phyloP scores from a whole-genome alignment of 495 filamentous ascomycete species.

The Immersiella caudata region DNA sequence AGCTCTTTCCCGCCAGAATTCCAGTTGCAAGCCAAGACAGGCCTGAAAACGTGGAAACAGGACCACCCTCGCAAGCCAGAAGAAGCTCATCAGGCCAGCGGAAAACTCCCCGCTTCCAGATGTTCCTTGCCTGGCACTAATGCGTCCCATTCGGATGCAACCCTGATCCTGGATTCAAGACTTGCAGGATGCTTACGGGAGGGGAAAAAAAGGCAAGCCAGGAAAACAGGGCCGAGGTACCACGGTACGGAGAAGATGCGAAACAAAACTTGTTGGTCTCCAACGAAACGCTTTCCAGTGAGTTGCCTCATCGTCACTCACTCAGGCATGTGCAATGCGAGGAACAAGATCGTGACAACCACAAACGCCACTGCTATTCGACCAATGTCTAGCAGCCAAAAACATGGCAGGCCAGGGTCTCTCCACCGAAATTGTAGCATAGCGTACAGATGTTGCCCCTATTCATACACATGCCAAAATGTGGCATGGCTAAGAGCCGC shows the following conservation, averaged over 20 bases:
- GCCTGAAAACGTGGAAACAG: neutral
- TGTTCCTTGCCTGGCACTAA: slow-evolving; percentile 21
- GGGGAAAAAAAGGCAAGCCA: neutral
- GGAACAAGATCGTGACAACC: neutral
- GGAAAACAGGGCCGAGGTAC: slow-evolving; percentile 6
- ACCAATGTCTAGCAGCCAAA: neutral
- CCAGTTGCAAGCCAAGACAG: neutral
- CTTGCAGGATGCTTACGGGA: slow-evolving; percentile 2
- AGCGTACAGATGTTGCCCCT: slow-evolving; percentile 14
- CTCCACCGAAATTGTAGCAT: neutral
- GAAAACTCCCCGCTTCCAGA: neutral
- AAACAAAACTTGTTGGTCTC: neutral
- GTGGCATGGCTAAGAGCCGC: neutral
- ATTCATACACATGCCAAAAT: slow-evolving; percentile 24
- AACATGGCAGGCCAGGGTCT: neutral
- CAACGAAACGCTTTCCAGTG: neutral
- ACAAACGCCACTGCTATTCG: neutral
- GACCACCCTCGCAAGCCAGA: neutral
- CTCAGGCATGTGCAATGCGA: slow-evolving; percentile 1
- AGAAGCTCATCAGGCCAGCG: neutral
- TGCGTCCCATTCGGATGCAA: slow-evolving; percentile 32
- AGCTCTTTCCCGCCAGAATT: neutral
- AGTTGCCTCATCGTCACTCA: neutral
- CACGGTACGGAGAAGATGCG: slow-evolving; percentile 13
- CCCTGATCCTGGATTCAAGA: slow-evolving; percentile 17